A percentile compares a stretch with the other conserved stretches of the same genome.
phyloP scores from a whole-genome alignment of 441 rosid genomes.

The Aleurites moluccanus region DNA sequence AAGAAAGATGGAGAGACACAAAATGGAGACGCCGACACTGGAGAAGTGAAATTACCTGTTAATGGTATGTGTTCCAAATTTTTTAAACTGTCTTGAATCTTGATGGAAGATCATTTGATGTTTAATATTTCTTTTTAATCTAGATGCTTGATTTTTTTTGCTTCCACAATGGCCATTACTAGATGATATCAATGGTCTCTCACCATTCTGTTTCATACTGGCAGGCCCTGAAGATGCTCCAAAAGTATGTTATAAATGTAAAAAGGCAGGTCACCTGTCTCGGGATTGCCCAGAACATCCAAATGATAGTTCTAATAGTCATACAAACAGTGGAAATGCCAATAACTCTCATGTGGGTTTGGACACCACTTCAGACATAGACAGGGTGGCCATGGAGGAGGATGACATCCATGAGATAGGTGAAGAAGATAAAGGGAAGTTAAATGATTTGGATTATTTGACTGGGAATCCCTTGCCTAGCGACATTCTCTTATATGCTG shows the following conservation, averaged over 20 bases:
- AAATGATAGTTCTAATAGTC: constrained; percentile 37
- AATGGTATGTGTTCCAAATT: constrained; percentile 37
- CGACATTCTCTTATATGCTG: constrained; percentile 77
- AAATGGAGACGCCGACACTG: constrained; percentile 33
- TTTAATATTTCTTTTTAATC: not conserved
- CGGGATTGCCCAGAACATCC: constrained; percentile 76
- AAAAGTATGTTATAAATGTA: constrained; percentile 89
- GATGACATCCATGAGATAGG: constrained; percentile 88
- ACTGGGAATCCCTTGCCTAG: constrained; percentile 83
- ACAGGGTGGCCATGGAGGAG: constrained; percentile 83
- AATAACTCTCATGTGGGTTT: constrained; percentile 20
- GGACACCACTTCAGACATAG: constrained; percentile 41
- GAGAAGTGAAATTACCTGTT: constrained; percentile 42
- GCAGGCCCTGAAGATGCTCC: constrained; percentile 71
- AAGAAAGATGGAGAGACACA: constrained; percentile 51
- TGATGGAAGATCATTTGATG: constrained; percentile 1
- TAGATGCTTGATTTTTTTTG: constrained; percentile 1
- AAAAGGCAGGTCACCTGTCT: constrained; percentile 81
- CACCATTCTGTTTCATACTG: constrained; percentile 11
- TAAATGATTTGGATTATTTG: constrained; percentile 84
- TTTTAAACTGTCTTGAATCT: not conserved
- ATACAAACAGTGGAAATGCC: constrained; percentile 29
- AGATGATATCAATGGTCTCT: not conserved
- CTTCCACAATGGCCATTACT: not conserved
- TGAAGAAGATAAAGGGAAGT: constrained; percentile 84